Evolutionary conservation across 257 asterid species (phyloP), one percentile per base, ranked within the genome.

Genomic region (Gentiana macrophylla): DNA sequence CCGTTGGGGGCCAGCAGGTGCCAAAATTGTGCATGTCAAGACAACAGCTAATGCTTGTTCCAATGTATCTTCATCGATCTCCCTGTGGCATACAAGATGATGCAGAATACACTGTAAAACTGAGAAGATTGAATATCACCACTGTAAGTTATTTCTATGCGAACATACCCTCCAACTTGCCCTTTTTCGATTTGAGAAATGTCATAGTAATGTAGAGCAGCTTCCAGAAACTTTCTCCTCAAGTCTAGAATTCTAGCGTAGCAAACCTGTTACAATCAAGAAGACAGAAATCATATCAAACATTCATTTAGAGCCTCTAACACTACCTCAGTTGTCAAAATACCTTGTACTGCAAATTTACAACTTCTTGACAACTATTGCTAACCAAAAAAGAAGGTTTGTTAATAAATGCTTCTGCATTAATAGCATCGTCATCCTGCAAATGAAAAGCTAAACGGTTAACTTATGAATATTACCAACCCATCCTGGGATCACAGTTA

Each of bases 161-260:
- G 24, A 43, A 77, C 99, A 12, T 79, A 92, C 99, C 88, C 97
- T 53, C 91, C 99, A 61, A 88, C 86, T 74, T 85, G 79, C 61
- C 95, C 84, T 82, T 92, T 84, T 82, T 92, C 99, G 63, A 92
- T 92, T 72, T 92, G 99, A 59, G 99, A 92, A 65, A 92, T 92
- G 70, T 67, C 97, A 68, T 92, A 88, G 78, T 92, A 88, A 61
- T 94, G 99, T 41, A 92, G 68, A 45, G 97, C 99, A 77, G 99
- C 99, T 86, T 88, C 99, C 77, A 88, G 58, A 80, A 92, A 92
- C 76, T 92, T 88, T 69, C 99, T 84, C 83, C 88, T 92, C 78
- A 92, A 65, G 79, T 92, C 99, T 12, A 92, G 78, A 66, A 86
- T 83, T 69, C 97, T 89, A 52, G 97, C 99, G 77, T 88, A 86